A percentile compares a stretch with the other conserved stretches of the same genome.
Evolutionary conservation across 257 asterid genomes (phyloP).

Genomic region (Verbascum thapsus): DNA sequence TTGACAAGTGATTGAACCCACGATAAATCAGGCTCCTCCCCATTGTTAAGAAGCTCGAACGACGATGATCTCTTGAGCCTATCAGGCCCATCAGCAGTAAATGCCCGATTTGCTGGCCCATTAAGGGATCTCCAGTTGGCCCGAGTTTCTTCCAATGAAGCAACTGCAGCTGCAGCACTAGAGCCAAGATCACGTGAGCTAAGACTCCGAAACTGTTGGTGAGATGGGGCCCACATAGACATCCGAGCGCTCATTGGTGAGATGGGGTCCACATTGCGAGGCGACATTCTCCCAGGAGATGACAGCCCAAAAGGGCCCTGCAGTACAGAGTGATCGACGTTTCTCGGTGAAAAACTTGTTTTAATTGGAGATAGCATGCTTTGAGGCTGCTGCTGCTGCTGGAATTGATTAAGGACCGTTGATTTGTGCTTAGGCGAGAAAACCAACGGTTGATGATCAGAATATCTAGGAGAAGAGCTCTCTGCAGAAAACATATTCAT

Average conservation of each 20-base stretch:
- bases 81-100: conserved; percentile 44
- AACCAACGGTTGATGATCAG: conserved; percentile 3
- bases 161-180: conserved; percentile 28
- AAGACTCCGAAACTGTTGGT: conserved; percentile 66
- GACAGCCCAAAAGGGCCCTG: conserved; percentile 58
- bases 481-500: conserved; percentile 56
- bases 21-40: conserved; percentile 83
- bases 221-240: conserved; percentile 56
- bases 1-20: conserved; percentile 90
- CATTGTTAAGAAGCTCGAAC: conserved; percentile 57
- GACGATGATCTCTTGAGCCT: conserved; percentile 65
- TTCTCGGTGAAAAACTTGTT: conserved; percentile 29
- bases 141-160: conserved; percentile 40
- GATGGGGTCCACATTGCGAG: conserved; percentile 60
- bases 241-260: conserved; percentile 76
- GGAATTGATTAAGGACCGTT: no score
- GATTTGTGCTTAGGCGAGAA: conserved; percentile 38
- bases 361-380: conserved; percentile 71
- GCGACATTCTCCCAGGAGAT: no score
- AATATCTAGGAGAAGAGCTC: conserved; percentile 68
- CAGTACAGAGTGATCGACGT: conserved; percentile 51
- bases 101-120: conserved; percentile 66
- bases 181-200: conserved; percentile 78
- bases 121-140: conserved; percentile 65
- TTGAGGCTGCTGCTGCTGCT: no score